Evolutionary conservation across 176 grass and related monocot species (phyloP).

Genomic region (Canna indica): DNA sequence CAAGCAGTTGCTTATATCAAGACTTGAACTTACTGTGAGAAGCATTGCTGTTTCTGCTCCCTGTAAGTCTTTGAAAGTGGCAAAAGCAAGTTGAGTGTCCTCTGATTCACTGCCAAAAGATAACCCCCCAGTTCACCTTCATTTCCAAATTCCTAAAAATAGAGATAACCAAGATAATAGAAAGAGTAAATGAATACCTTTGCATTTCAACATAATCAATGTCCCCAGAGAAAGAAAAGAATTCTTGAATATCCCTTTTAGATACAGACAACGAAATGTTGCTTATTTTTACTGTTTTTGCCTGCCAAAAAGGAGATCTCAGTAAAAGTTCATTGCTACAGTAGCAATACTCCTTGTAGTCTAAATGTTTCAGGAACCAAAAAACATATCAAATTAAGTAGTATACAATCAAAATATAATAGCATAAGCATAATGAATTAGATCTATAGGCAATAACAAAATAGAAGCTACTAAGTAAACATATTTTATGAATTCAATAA

Average conservation of each 20-base stretch:
- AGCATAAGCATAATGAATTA: too few relatives aligned
- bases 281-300: conserved; percentile 74
- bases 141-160: conserved; percentile 9
- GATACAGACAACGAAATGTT: conserved; percentile 74
- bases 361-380: not conserved
- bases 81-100: conserved; percentile 79
- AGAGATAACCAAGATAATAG: conserved; percentile 8
- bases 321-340: not conserved
- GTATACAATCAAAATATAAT: too few relatives aligned
- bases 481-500: too few relatives aligned
- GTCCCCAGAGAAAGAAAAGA: conserved; percentile 93
- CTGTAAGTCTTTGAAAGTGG: conserved; percentile 82
- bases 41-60: conserved; percentile 93
- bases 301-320: conserved; percentile 31
- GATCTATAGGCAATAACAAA: too few relatives aligned
- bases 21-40: conserved; percentile 57
- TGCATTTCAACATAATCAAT: conserved; percentile 95
- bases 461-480: too few relatives aligned
- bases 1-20: conserved; percentile 9
- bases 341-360: not conserved
- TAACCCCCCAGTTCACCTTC: conserved; percentile 22
- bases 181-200: conserved; percentile 37
- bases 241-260: conserved; percentile 84
- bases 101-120: conserved; percentile 58
- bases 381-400: too few relatives aligned